Evolutionary conservation across 345 rosid genomes (phyloP), one percentile per base, ranked within the genome.

Genomic region (Luvunga scandens): DNA sequence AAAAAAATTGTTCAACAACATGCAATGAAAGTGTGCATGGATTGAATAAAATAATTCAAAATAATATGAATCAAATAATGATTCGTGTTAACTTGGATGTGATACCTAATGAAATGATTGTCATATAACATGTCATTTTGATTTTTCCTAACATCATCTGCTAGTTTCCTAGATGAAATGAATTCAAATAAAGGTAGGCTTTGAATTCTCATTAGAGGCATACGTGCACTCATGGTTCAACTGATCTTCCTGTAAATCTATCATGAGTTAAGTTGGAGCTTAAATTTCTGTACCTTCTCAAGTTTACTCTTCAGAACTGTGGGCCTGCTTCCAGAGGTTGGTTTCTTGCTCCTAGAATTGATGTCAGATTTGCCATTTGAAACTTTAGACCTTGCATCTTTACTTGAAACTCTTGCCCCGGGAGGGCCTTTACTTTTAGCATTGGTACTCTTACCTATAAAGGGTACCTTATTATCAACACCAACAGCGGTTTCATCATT

Each of bases 281-380:
- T 66, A 64, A 81, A 63, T 24, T 31, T 66, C 81, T 6, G 55
- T 86, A 96, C 99, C 98, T 80, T 86, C 70, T 86, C 89, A 62
- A 86, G 77, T 86, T 90, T 94, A 86, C 88, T 84, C 81, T 76
- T 94, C n/a, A 76, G 89, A 83, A 64, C 81, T 12, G 87, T 68
- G 61, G 86, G 86, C 83, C 88, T 87, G 86, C 89, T 86, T 84
- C 87, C 94, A 73, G 91, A 63, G 73, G 90, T 36, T 77, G 94
- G 86, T 83, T 89, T 92, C 87, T 80, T 88, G 63, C 79, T 83
- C 86, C 83, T 88, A 56, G 94, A 82, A 18, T 73, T 69, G 34
- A 83, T 75, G 66, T 89, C 91, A 28, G 87, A 74, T 79, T 83
- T 91, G 87, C 86, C 87, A 69, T 85, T 91, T 34, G 82, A 45